Conservation (phyloP, 2,329 filamentous ascomycete genomes). For the Fusarium sp. region DNA sequence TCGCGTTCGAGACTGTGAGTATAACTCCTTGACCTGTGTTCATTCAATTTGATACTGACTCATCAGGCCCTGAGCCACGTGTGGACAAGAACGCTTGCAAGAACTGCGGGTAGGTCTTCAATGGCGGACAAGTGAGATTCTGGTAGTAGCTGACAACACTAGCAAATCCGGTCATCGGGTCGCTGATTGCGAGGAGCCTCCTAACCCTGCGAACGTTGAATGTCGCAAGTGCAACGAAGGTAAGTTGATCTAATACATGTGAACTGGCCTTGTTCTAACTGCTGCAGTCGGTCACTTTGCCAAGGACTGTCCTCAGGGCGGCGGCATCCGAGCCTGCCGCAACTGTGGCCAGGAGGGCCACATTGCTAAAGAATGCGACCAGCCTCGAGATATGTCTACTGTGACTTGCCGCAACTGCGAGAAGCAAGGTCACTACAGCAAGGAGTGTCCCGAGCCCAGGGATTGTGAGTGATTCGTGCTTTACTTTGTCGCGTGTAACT, state of each 20-base stretch:
- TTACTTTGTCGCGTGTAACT: constrained; percentile 6
- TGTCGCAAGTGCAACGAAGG: constrained; percentile 74
- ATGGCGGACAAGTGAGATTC: not conserved
- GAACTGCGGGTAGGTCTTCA: constrained; percentile 67
- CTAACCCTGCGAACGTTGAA: constrained; percentile 71
- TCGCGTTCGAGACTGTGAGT: constrained; percentile 75
- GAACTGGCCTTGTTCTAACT: constrained; percentile 4
- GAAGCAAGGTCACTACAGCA: constrained; percentile 68
- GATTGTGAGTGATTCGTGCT: constrained; percentile 48
- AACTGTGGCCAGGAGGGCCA: constrained; percentile 75
- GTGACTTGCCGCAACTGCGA: constrained; percentile 72
- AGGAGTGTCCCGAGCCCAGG: constrained; percentile 70
- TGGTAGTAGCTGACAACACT: constrained; percentile 17
- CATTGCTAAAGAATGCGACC: constrained; percentile 61
- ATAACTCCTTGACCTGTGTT: not conserved
- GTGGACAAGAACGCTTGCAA: constrained; percentile 74
- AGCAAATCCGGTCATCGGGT: constrained; percentile 63
- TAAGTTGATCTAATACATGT: constrained; percentile 50
- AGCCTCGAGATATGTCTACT: constrained; percentile 54
- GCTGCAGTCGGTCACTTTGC: constrained; percentile 68
- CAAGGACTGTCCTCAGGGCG: constrained; percentile 72
- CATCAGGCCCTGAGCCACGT: constrained; percentile 66
- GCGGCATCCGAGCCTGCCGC: constrained; percentile 63
- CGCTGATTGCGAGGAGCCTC: constrained; percentile 66
- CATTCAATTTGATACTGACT: constrained; percentile 12